Evolutionary conservation across 176 grass and related monocot species (phyloP).

Genomic region (Rhynchospora breviuscula): DNA sequence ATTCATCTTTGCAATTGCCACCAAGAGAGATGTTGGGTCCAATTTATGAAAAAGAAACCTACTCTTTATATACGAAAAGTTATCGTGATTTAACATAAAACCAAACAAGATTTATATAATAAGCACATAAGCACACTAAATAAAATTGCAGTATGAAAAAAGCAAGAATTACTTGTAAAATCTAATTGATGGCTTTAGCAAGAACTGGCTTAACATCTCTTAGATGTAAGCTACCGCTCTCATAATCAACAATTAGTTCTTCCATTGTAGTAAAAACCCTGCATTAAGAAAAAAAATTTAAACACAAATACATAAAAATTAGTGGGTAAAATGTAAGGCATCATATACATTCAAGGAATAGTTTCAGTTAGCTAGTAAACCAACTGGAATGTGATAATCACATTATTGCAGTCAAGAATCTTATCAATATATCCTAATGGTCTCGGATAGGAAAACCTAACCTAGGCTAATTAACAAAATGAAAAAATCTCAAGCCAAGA

Average conservation of each 20-base stretch:
- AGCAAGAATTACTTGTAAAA: constrained; percentile 59
- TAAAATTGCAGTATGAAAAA: not conserved
- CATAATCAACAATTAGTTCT: constrained; percentile 63
- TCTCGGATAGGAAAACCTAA: not conserved
- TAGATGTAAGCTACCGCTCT: constrained; percentile 63
- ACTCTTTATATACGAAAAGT: not conserved
- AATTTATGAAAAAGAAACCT: not conserved
- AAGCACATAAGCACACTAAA: not conserved
- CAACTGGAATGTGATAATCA: too few species aligned
- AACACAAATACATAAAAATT: constrained; percentile 13
- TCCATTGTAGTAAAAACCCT: constrained; percentile 62
- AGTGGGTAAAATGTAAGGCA: too few species aligned
- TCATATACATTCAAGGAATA: too few species aligned
- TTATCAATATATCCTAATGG: not conserved
- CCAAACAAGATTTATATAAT: not conserved
- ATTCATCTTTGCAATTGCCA: not conserved
- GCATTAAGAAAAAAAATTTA: constrained; percentile 18
- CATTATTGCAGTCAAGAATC: too few species aligned
- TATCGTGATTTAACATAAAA: not conserved
- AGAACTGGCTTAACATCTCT: constrained; percentile 70
- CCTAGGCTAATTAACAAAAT: not conserved
- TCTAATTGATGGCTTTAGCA: constrained; percentile 71
- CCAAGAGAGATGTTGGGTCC: not conserved
- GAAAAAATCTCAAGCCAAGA: not conserved
- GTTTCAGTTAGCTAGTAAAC: too few species aligned